These are phyloP conservation scores for Vitis rupestris DNA, from an alignment of 164 flowering plant species.

Conservation along the genomic window DNA sequence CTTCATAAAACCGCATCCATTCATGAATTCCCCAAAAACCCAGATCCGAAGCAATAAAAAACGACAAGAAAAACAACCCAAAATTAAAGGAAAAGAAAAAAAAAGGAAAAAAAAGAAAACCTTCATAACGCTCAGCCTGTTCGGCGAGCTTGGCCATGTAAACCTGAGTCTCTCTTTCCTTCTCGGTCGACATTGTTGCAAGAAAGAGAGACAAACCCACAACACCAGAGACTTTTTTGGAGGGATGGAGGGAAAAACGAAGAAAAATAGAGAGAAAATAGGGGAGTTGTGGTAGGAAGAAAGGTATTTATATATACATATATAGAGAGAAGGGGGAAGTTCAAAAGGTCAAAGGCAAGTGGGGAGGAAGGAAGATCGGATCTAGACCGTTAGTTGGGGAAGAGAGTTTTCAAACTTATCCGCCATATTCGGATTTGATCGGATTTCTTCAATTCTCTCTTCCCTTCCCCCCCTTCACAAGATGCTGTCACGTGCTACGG, in stretches of 20 bases:
- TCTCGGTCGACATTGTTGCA: constrained; percentile 42
- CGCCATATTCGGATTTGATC: constrained; percentile 9
- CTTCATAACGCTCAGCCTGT: constrained; percentile 73
- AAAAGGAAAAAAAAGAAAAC: constrained; percentile 12
- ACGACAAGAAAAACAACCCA: no score
- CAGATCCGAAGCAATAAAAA: background rate
- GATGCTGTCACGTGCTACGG: no score
- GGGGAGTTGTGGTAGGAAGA: background rate
- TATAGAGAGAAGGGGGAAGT: background rate
- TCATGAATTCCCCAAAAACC: no score
- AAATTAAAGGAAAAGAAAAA: background rate
- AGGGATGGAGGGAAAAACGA: constrained; percentile 4
- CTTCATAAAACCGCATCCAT: no score
- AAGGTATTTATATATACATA: background rate
- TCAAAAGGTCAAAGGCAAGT: constrained; percentile 12
- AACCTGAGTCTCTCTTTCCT: constrained; percentile 62
- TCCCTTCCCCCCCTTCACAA: no score
- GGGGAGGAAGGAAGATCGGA: constrained; percentile 20
- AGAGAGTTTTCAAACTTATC: background rate
- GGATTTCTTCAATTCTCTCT: constrained; percentile 16
- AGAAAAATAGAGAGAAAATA: background rate
- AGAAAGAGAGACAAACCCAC: background rate
- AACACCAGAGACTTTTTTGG: background rate
- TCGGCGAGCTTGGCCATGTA: constrained; percentile 72
- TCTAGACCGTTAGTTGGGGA: constrained; percentile 26